Percentiles rank a stretch among this genome's conserved stretches.
Evolutionary conservation across 495 filamentous ascomycete species (phyloP).

Genomic region (Thermothielavioides terrestris): DNA sequence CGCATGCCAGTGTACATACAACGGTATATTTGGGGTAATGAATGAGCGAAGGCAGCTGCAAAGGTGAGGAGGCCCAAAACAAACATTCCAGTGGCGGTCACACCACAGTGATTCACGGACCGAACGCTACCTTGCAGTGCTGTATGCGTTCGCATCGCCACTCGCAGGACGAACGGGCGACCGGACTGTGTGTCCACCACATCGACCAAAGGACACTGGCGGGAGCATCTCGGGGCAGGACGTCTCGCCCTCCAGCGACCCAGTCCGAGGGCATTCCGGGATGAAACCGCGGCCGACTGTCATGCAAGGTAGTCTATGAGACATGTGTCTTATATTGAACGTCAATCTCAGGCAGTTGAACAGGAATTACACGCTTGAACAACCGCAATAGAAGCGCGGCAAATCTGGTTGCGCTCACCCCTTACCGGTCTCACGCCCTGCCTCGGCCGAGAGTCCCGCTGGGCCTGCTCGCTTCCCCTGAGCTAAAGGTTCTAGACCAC

Average conservation of each 20-base stretch:
- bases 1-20: neutral
- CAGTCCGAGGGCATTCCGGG: neutral
- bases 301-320: neutral
- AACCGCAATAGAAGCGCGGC: constrained; percentile 1
- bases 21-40: neutral
- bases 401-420: neutral
- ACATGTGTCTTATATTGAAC: constrained; percentile 1
- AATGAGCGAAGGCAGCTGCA: neutral
- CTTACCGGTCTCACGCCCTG: neutral
- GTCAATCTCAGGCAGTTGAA: neutral
- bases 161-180: too few relatives aligned
- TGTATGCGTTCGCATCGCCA: neutral
- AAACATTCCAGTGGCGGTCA: neutral
- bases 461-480: neutral
- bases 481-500: neutral
- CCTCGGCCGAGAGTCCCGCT: neutral
- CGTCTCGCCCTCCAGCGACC: neutral
- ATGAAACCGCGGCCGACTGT: neutral
- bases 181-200: too few relatives aligned
- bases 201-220: too few relatives aligned
- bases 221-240: too few relatives aligned
- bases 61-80: neutral
- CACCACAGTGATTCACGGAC: neutral
- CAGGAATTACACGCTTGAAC: neutral
- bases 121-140: neutral